Base-by-base conservation (phyloP, 257 asterid species). In the Capsicum baccatum region DNA sequence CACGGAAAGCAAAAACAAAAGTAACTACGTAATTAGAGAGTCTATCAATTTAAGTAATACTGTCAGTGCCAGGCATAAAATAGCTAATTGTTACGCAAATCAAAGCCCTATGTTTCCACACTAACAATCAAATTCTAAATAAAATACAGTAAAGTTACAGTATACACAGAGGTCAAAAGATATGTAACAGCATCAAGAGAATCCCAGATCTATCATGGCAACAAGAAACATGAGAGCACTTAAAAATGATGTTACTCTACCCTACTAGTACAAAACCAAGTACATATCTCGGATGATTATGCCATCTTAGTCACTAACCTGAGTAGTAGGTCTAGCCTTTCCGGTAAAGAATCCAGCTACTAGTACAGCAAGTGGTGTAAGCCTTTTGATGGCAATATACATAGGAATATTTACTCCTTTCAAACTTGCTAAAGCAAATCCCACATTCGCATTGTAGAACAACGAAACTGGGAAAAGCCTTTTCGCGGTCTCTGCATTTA, bases 331-430 rank as follows among this genome's bases (percentile, higher is more conserved):
- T 85, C 87, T 95, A 87, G 91, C 97, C 86, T 97, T 97, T 86
- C 99, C 98, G 1, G 87, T 86, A 90, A 92, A 91, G 91, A 92
- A 92, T 87, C 98, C 98, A 85, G 98, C 94, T 80, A 97, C 83
- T 82, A 97, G 93, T 81, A 97, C 99, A 84, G 99, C 94, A 84
- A 97, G 98, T 26, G 99, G 99, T 54, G 99, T 97, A 84, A 97
- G 96, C 87, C 99, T 92, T 89, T 97, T 97, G 86, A 97, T 97
- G 89, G 99, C 98, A 86, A 97, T 97, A 90, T 97, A 97, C 98
- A 95, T 97, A 8, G 99, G 99, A 85, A 97, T 97, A 86, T 97
- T 97, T 84, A 97, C 98, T 84, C 99, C 99, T 93, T 92, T 97
- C 91, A 97, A 87, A 85, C 99, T 97, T 9, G 98, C 97, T 88